Base-by-base conservation (phyloP, 257 asterid genomes). In the Gentiana macrophylla region DNA sequence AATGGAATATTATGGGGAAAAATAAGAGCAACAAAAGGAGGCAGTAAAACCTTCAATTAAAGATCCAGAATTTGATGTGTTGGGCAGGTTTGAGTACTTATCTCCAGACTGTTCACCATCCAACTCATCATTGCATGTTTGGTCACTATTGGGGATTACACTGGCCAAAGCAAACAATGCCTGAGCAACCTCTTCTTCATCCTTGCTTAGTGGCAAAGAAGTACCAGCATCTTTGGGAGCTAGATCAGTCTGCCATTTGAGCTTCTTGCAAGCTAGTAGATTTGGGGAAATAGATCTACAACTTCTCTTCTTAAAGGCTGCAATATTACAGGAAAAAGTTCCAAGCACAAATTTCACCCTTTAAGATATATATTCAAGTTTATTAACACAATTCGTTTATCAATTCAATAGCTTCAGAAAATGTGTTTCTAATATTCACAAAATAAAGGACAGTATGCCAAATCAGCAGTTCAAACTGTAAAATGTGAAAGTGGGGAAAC, bases 131-230 rank as follows among this genome's bases (percentile, higher is more conserved):
- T 55, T 65, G 54, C 59, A 59, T 36, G 60, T 49, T 63, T 64
- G 75, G 53, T 55, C 50, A 41, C 74, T n/a, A 45, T 61, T 81
- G 6, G 78, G 57, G 63, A 80, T 72, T 70, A 79, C 61, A 64
- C 66, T 76, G 1, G 97, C 87, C 65, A 86, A 72, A 51, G 93
- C 81, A 69, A 46, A 75, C 41, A 89, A 79, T 59, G 97, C 77
- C 72, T 86, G 86, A 10, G 86, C 97, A 62, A 89, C 97, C 80
- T 89, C 97, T 78, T 77, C 80, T 77, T 89, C 95, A 61, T 86
- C 97, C 74, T 84, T 77, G 49, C 82, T 78, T 61, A 86, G 56
- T 45, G 49, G 61, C 49, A 74, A 67, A n/a, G 35, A 44, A 50
- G 47, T 46, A 50, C 24, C 52, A 50, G n/a, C 51, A 6, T 54